Evolutionary conservation across 1,284 basidiomycete genomes (phyloP).

Genomic region (Apiotrichum gamsii): DNA sequence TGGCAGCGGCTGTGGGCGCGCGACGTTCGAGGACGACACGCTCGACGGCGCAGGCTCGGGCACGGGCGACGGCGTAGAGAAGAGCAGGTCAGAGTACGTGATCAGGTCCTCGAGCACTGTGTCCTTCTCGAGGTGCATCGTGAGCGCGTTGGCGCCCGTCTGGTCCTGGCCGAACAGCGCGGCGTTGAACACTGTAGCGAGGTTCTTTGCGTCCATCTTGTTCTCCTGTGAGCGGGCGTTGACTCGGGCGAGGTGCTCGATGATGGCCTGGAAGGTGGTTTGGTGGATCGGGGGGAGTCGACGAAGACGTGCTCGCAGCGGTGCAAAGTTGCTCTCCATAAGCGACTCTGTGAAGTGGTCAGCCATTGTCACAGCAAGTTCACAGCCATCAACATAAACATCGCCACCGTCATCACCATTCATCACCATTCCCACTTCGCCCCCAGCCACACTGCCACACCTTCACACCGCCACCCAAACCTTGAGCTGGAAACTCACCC

Average conservation of each 20-base stretch:
- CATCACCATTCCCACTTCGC: too few relatives aligned
- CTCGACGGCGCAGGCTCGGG: not conserved
- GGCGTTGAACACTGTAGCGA: constrained; percentile 74
- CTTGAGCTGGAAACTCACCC: constrained; percentile 53
- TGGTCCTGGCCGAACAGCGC: constrained; percentile 88
- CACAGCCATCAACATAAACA: too few relatives aligned
- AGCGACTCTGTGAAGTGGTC: constrained; percentile 55
- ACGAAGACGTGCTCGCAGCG: constrained; percentile 72
- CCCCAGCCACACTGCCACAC: not conserved
- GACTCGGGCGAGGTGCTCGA: constrained; percentile 81
- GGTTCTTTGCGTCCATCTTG: constrained; percentile 90
- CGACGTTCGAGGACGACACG: too few relatives aligned
- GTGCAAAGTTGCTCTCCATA: constrained; percentile 61
- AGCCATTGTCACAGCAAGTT: too few relatives aligned
- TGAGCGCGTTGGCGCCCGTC: constrained; percentile 67
- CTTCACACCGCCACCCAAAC: too few relatives aligned
- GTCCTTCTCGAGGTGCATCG: constrained; percentile 68
- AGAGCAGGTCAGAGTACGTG: constrained; percentile 51
- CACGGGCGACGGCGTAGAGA: not conserved
- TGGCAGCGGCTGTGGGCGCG: too few relatives aligned
- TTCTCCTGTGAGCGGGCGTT: constrained; percentile 57
- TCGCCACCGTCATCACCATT: too few relatives aligned
- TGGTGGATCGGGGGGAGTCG: constrained; percentile 81
- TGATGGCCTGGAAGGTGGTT: constrained; percentile 74
- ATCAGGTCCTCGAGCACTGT: constrained; percentile 83